A percentile compares a stretch with the other conserved stretches of the same genome.
Evolutionary conservation across 805 yeast species (phyloP).

Genomic region (Ogataea populi-albae): DNA sequence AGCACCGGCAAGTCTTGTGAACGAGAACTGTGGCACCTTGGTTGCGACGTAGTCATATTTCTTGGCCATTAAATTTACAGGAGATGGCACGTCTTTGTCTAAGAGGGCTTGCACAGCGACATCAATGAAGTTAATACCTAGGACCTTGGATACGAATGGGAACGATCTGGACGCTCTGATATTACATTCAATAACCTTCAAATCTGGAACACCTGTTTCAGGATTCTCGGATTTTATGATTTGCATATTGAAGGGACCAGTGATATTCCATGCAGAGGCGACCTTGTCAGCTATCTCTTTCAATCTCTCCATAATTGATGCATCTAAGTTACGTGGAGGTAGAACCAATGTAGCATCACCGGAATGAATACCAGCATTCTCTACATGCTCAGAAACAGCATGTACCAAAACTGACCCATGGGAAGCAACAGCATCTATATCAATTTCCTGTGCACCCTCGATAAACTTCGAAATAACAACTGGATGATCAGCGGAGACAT

Average conservation of each 20-base stretch:
- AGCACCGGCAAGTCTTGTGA: constrained; percentile 98
- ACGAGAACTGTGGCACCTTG: constrained; percentile 97
- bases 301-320: constrained; percentile 63
- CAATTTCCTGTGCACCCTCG: constrained; percentile 95
- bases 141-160: constrained; percentile 97
- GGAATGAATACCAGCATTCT: constrained; percentile 97
- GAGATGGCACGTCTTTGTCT: constrained; percentile 69
- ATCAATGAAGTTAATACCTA: constrained; percentile 92
- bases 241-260: constrained; percentile 99
- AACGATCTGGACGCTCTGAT: constrained; percentile 98
- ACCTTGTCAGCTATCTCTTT: constrained; percentile 91
- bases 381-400: constrained; percentile 96
- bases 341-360: constrained; percentile 96
- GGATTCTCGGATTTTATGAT: constrained; percentile 74
- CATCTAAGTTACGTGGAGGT: constrained; percentile 82
- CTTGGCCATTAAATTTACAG: constrained; percentile 78
- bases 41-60: constrained; percentile 85
- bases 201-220: constrained; percentile 55
- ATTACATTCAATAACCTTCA: constrained; percentile 98
- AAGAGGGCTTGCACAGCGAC: constrained; percentile 88
- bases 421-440: constrained; percentile 93
- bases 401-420: constrained; percentile 88
- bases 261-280: constrained; percentile 89
- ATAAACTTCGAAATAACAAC: constrained; percentile 96
- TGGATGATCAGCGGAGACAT: constrained; percentile 94